A percentile compares a stretch with the other conserved stretches of the same genome.
phyloP scores from a whole-genome alignment of 768 basidiomycete genomes.

The Lentinula lateritia region DNA sequence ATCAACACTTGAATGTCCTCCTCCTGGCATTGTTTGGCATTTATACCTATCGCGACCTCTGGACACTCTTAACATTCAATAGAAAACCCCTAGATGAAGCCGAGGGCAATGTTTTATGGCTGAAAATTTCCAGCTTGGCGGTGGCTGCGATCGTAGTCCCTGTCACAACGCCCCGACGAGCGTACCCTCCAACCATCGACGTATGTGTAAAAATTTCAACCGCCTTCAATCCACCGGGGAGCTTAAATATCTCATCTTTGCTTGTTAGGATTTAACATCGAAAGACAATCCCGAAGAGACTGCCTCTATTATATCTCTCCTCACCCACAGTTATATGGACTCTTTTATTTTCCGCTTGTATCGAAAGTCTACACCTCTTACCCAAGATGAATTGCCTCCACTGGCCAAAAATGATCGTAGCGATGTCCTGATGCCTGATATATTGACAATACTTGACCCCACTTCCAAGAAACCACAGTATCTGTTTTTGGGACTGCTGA shows the following conservation, averaged over 20 bases:
- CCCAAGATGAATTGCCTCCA: constrained; percentile 50
- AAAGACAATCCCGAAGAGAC: constrained; percentile 43
- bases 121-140: constrained; percentile 36
- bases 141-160: constrained; percentile 44
- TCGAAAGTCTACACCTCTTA: constrained; percentile 33
- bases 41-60: constrained; percentile 51
- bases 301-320: constrained; percentile 36
- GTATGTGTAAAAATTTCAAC: constrained; percentile 20
- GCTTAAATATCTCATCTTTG: no score
- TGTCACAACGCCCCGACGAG: constrained; percentile 43
- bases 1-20: constrained; percentile 20
- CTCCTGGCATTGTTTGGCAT: constrained; percentile 30
- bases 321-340: constrained; percentile 52
- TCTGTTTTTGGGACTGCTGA: constrained; percentile 7
- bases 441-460: background rate
- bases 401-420: constrained; percentile 61
- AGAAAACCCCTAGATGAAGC: constrained; percentile 35
- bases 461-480: constrained; percentile 8
- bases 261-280: constrained; percentile 23
- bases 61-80: constrained; percentile 48
- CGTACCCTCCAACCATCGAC: constrained; percentile 41
- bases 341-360: constrained; percentile 38
- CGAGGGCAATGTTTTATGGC: constrained; percentile 45
- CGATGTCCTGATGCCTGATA: constrained; percentile 1
- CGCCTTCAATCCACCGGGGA: no score